Conservation (phyloP, 257 asterid genomes). For the Cordia subcordata region DNA sequence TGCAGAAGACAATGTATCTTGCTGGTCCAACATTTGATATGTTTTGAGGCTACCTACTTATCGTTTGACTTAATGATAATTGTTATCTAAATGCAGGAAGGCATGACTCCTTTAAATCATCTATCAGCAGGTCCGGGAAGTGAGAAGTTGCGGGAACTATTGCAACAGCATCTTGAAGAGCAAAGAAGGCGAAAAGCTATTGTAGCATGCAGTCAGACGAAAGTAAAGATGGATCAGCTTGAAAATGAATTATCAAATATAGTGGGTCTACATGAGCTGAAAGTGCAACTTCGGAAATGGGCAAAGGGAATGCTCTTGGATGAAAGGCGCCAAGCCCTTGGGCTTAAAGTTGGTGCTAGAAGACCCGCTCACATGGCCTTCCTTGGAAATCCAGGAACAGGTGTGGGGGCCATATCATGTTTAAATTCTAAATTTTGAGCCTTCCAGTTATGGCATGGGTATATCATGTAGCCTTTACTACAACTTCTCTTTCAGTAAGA, state of each 20-base stretch:
- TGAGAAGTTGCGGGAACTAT: conserved; percentile 66
- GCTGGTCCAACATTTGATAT: conserved; percentile 5
- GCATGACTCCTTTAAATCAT: conserved; percentile 83
- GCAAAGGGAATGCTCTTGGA: conserved; percentile 95
- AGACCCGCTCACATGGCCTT: conserved; percentile 98
- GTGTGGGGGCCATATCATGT: conserved; percentile 20
- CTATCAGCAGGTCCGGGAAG: conserved; percentile 78
- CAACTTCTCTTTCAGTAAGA: too few species aligned
- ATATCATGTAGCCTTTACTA: background rate
- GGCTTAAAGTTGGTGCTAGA: conserved; percentile 75
- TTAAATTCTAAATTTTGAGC: background rate
- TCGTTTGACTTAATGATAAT: conserved; percentile 29
- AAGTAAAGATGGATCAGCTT: conserved; percentile 77
- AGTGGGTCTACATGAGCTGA: conserved; percentile 68
- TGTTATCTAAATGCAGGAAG: conserved; percentile 59
- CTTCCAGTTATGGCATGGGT: background rate
- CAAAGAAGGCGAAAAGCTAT: conserved; percentile 76
- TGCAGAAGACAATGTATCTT: conserved; percentile 78
- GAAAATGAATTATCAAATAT: conserved; percentile 66
- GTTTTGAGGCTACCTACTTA: conserved; percentile 8
- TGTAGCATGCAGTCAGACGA: conserved; percentile 82
- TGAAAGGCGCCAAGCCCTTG: conserved; percentile 82
- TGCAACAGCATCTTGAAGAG: conserved; percentile 61
- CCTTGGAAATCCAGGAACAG: conserved; percentile 98
- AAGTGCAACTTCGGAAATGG: conserved; percentile 78